Conservation (phyloP, 108 stramenopile genomes). For the Poteriospumella lacustris region DNA sequence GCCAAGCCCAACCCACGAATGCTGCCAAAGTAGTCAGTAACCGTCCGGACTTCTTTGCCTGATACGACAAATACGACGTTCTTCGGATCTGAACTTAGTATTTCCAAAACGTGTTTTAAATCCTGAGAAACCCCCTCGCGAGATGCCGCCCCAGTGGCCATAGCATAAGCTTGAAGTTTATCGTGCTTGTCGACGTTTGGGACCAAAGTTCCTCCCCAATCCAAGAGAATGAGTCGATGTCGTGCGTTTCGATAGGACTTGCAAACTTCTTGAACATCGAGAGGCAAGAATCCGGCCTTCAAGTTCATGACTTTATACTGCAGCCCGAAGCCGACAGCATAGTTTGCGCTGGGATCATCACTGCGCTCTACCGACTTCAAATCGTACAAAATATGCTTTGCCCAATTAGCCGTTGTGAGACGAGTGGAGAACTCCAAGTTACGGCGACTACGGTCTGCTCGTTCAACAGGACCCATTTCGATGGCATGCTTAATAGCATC, state of each 20-base stretch:
- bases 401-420: constrained; percentile 92
- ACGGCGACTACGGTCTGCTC: constrained; percentile 25
- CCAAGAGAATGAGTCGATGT: constrained; percentile 57
- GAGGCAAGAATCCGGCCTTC: constrained; percentile 44
- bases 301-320: constrained; percentile 78
- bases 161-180: constrained; percentile 14
- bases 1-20: constrained; percentile 40
- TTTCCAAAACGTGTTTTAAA: constrained; percentile 30
- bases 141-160: constrained; percentile 32
- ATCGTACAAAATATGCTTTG: constrained; percentile 59
- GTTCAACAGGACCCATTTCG: constrained; percentile 36
- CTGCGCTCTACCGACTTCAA: constrained; percentile 52
- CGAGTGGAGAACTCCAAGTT: constrained; percentile 77
- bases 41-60: constrained; percentile 43
- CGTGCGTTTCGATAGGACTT: neutral
- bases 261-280: constrained; percentile 25
- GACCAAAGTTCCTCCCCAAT: constrained; percentile 63
- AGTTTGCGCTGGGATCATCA: constrained; percentile 28
- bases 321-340: constrained; percentile 80
- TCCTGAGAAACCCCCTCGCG: constrained; percentile 23
- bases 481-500: constrained; percentile 34
- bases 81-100: constrained; percentile 51
- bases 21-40: constrained; percentile 36
- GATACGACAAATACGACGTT: constrained; percentile 56
- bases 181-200: constrained; percentile 31